Evolutionary conservation across 495 filamentous ascomycete species (phyloP).

Genomic region (Podospora pseudocomata): DNA sequence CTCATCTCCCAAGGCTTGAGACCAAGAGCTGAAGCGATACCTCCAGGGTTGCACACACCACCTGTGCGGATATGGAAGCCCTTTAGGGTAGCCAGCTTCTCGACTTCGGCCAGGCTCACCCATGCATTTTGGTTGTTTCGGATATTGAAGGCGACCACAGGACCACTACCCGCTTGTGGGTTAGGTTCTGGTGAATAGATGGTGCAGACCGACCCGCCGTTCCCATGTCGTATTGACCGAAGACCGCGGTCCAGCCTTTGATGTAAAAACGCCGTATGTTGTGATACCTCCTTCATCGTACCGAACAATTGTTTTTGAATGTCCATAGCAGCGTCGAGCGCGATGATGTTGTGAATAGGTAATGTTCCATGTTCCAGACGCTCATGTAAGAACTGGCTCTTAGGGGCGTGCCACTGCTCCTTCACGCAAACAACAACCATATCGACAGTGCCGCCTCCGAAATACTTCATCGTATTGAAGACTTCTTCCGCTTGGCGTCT

Average conservation of each 20-base stretch:
- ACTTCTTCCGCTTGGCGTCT: slow-evolving; percentile 62
- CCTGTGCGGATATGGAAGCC: slow-evolving; percentile 80
- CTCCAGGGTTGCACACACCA: slow-evolving; percentile 87
- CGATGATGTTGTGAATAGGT: slow-evolving; percentile 83
- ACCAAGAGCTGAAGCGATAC: slow-evolving; percentile 63
- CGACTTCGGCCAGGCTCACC: slow-evolving; percentile 78
- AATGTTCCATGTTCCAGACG: slow-evolving; percentile 86
- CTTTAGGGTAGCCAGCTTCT: slow-evolving; percentile 74
- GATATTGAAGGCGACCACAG: slow-evolving; percentile 82
- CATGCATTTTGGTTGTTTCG: slow-evolving; percentile 62
- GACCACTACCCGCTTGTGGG: slow-evolving; percentile 45
- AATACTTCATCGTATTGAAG: slow-evolving; percentile 67
- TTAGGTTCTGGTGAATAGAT: slow-evolving; percentile 54
- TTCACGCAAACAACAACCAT: slow-evolving; percentile 58
- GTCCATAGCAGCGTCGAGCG: slow-evolving; percentile 67
- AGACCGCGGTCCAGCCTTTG: slow-evolving; percentile 58
- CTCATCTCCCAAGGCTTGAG: slow-evolving; percentile 76
- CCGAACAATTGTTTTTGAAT: slow-evolving; percentile 67
- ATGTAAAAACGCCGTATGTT: slow-evolving; percentile 69
- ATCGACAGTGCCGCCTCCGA: slow-evolving; percentile 94
- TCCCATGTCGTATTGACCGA: slow-evolving; percentile 58
- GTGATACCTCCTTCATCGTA: slow-evolving; percentile 64
- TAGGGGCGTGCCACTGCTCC: slow-evolving; percentile 71
- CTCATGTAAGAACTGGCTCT: slow-evolving; percentile 69
- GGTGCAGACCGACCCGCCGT: slow-evolving; percentile 60